A percentile compares a stretch with the other conserved stretches of the same genome.
Conservation (phyloP, 441 rosid genomes). For the Manihot esculenta region DNA sequence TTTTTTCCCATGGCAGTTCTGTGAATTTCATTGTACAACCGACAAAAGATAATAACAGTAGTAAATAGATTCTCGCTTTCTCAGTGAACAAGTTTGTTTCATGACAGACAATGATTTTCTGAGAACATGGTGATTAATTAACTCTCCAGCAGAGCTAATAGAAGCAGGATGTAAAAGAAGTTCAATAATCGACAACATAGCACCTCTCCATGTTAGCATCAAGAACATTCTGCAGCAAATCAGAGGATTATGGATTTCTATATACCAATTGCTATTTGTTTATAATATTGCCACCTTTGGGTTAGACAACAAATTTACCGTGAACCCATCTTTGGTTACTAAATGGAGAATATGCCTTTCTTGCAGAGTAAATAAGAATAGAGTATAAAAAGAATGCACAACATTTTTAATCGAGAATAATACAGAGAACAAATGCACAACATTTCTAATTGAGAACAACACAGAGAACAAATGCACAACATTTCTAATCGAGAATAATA, state of each 20-base stretch:
- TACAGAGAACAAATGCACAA: no score
- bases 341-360: not conserved
- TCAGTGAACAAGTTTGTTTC: not conserved
- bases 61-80: no score
- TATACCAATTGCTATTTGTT: not conserved
- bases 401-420: no score
- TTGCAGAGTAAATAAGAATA: not conserved
- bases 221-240: not conserved
- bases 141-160: not conserved
- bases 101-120: not conserved
- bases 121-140: not conserved
- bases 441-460: no score
- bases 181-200: not conserved
- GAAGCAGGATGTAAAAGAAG: slow-evolving; percentile 1
- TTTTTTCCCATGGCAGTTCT: not conserved
- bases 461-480: no score
- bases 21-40: not conserved
- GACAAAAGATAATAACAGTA: no score
- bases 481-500: not conserved
- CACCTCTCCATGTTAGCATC: not conserved
- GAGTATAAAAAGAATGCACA: not conserved
- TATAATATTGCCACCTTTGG: not conserved
- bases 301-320: not conserved
- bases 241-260: not conserved
- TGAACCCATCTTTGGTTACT: not conserved